Evolutionary conservation across 768 basidiomycete genomes (phyloP).

Genomic region (Coprinellus micaceus): DNA sequence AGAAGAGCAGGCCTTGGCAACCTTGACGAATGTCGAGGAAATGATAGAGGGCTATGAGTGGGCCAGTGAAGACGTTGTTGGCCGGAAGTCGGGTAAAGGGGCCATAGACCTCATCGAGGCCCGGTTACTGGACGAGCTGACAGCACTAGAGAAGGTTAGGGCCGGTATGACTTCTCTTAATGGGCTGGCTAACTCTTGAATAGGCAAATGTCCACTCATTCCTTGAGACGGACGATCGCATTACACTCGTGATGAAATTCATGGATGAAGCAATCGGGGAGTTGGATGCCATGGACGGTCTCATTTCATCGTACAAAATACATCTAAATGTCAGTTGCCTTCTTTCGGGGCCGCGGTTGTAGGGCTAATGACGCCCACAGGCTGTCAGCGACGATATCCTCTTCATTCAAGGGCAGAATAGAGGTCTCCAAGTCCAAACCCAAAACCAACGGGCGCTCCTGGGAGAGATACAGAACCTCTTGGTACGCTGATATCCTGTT

Average conservation of each 20-base stretch:
- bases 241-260: conserved; percentile 77
- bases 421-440: conserved; percentile 95
- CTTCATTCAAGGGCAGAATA: conserved; percentile 93
- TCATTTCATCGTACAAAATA: conserved; percentile 92
- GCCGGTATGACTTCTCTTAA: neutral
- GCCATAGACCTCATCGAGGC: conserved; percentile 92
- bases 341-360: neutral
- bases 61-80: conserved; percentile 78
- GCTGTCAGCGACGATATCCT: conserved; percentile 93
- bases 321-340: conserved; percentile 76
- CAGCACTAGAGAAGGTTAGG: conserved; percentile 87
- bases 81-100: conserved; percentile 58
- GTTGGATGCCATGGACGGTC: conserved; percentile 84
- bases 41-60: conserved; percentile 99
- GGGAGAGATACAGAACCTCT: conserved; percentile 79
- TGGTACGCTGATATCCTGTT: conserved; percentile 44
- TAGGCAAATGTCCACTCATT: conserved; percentile 98
- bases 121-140: conserved; percentile 81
- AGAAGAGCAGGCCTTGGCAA: conserved; percentile 75
- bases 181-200: neutral
- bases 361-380: conserved; percentile 36
- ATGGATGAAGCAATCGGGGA: conserved; percentile 88
- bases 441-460: conserved; percentile 89
- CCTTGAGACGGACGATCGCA: conserved; percentile 91
- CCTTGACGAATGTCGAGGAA: conserved; percentile 91